Evolutionary conservation across 1,284 basidiomycete species (phyloP), one percentile per base, ranked within the genome.

Genomic region (Melampsora larici-populina): DNA sequence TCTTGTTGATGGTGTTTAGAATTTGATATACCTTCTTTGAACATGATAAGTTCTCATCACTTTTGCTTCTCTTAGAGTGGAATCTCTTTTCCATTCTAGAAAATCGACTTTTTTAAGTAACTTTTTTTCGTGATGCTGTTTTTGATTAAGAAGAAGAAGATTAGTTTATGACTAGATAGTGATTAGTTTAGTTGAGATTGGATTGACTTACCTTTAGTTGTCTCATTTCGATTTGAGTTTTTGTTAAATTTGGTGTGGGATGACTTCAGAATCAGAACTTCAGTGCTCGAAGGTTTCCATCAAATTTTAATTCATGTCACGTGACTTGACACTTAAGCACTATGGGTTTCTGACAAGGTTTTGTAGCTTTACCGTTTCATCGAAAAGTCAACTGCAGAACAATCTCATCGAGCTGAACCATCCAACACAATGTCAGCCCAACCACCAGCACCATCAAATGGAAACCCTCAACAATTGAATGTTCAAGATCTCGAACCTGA

Each of bases 31-130:
- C 81, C 94, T 86, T 85, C 94, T 88, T 83, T 96, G 94, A 79
- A 97, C 89, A 85, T 99, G 96, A 84, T 98, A 99, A 79, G 94
- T 87, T 63, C 96, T 89, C 90, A 99, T 92, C 78, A 99, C 92
- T 84, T 92, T 94, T 85, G 94, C 89, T 86, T 99, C 96, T 69
- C 96, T 90, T 66, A 92, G 86, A 82, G 90, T 92, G 11, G 92
- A 90, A 89, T 98, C 95, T 85, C 94, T 91, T 86, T 95, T 98
- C 96, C 97, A 99, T 91, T 97, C 84, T 58, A 84, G 78, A 66
- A 85, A 85, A 79, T 84, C 83, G 80, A 96, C 93, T 86, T 97
- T 96, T 85, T 94, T 96, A 84, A 97, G 88, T 49, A 97, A 88
- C 83, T 83, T 83, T 68, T 80, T 81, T 48, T 78, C 76, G 76